Conservation (phyloP, 805 yeast species). For the Candida sphagnicola region DNA sequence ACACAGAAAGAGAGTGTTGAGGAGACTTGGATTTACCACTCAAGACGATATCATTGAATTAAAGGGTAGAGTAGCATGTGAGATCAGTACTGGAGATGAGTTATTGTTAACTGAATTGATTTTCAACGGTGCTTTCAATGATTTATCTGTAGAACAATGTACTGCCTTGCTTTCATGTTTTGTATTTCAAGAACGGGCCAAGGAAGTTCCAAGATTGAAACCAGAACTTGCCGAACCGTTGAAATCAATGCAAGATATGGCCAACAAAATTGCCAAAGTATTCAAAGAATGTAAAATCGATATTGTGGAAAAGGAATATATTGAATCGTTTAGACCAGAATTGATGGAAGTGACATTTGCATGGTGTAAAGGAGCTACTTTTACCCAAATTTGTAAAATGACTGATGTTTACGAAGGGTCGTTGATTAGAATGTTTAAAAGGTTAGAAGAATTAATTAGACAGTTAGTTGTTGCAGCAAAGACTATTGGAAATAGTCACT, state of each 20-base stretch:
- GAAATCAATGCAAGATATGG: constrained; percentile 85
- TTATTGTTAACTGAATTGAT: constrained; percentile 83
- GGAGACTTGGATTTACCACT: constrained; percentile 88
- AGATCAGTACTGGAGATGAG: constrained; percentile 89
- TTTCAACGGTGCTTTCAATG: constrained; percentile 93
- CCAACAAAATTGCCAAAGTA: constrained; percentile 82
- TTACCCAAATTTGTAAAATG: constrained; percentile 97
- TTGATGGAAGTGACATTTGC: constrained; percentile 95
- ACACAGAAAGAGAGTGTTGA: constrained; percentile 86
- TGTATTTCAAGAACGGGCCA: constrained; percentile 94
- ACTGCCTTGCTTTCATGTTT: constrained; percentile 92
- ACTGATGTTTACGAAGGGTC: constrained; percentile 98
- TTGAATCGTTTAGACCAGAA: constrained; percentile 87
- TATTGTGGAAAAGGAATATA: constrained; percentile 85
- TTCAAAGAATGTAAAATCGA: constrained; percentile 89
- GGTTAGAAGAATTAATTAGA: constrained; percentile 88
- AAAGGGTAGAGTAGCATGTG: constrained; percentile 97
- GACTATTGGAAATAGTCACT: constrained; percentile 85
- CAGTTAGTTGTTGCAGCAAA: constrained; percentile 90
- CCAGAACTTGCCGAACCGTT: constrained; percentile 93
- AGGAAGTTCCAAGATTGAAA: constrained; percentile 78
- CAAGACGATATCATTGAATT: constrained; percentile 86
- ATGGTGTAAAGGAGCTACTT: constrained; percentile 96
- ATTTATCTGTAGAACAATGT: constrained; percentile 81
- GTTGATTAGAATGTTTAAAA: constrained; percentile 87